Evolutionary conservation across 805 yeast genomes (phyloP), one percentile per base, ranked within the genome.

Genomic region (Hanseniaspora hatyaiensis): DNA sequence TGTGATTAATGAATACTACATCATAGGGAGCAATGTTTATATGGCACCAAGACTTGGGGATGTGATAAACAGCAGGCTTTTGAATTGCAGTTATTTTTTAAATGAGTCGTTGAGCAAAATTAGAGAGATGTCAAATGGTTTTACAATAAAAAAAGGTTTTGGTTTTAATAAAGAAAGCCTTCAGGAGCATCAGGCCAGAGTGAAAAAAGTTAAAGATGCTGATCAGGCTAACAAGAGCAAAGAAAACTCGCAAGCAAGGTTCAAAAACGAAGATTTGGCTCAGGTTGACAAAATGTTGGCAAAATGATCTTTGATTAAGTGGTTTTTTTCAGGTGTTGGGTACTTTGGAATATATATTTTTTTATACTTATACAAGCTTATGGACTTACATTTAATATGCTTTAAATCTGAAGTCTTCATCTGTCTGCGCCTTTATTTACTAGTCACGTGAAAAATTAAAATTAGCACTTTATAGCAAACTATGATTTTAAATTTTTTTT

Each of bases 11-110:
- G 94, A 86, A 53, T 89, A 83, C 64, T 89, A 84, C 61, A 80
- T 89, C 40, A 77, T 87, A 34, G 95, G 96, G 3, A 94, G 95
- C 16, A 87, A 85, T 58, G 81, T 92, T 1, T 92, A 87, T 64
- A 89, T 84, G 77, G 81, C 96, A 0, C 96, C 96, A 0, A 67
- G 76, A 15, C 71, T 84, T 0, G 77, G 78, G 57, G 78, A 82
- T 32, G 73, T 88, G 2, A 67, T 89, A 6, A 74, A 83, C 16
- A 78, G 88, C 30, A 66, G 96, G 51, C 62, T 86, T 29, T 64
- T 79, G 53, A 70, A 80, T 34, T 67, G 78, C 2, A 64, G 47
- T 42, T 61, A 48, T 48, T 67, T 48, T 44, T 56, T 80, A 34
- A 64, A 70, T 20, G 66, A 71, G 28, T 74, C 81, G 0, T 57